Percentiles rank a stretch among this genome's conserved stretches.
Conservation (phyloP, 768 basidiomycete species). For the Lactifluus rugatus region DNA sequence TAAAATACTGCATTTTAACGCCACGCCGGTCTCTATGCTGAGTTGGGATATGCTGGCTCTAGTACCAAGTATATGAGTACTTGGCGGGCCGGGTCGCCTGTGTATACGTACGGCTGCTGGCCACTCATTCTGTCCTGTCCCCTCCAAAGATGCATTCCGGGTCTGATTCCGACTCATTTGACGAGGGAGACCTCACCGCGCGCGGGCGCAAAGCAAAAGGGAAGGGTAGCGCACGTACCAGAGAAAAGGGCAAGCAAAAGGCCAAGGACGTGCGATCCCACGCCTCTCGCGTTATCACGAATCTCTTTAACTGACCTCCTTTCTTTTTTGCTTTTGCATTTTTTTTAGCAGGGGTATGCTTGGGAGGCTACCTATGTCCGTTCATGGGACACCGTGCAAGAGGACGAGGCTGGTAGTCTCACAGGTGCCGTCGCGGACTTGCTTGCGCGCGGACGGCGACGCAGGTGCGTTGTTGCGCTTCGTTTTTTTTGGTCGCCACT, state of each 20-base stretch:
- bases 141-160: slow-evolving; percentile 2
- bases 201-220: slow-evolving; percentile 11
- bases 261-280: slow-evolving; percentile 18
- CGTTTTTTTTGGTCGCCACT: neutral
- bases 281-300: neutral
- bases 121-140: neutral
- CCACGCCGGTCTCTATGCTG: neutral
- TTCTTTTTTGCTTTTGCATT: neutral
- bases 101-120: too few relatives aligned
- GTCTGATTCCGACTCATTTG: slow-evolving; percentile 16
- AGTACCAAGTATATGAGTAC: too few relatives aligned
- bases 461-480: slow-evolving; percentile 47
- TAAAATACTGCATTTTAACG: neutral
- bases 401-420: slow-evolving; percentile 88
- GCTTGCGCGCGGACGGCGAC: slow-evolving; percentile 75
- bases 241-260: slow-evolving; percentile 15
- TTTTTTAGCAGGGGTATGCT: slow-evolving; percentile 67
- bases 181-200: slow-evolving; percentile 9
- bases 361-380: slow-evolving; percentile 95
- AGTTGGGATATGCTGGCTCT: too few relatives aligned
- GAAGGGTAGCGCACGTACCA: neutral
- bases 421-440: slow-evolving; percentile 84
- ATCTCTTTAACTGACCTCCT: neutral
- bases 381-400: slow-evolving; percentile 95
- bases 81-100: too few relatives aligned